A percentile compares a stretch with the other conserved stretches of the same genome.
Evolutionary conservation across 2,329 filamentous ascomycete genomes (phyloP).

Genomic region (Xylaria arbuscula): DNA sequence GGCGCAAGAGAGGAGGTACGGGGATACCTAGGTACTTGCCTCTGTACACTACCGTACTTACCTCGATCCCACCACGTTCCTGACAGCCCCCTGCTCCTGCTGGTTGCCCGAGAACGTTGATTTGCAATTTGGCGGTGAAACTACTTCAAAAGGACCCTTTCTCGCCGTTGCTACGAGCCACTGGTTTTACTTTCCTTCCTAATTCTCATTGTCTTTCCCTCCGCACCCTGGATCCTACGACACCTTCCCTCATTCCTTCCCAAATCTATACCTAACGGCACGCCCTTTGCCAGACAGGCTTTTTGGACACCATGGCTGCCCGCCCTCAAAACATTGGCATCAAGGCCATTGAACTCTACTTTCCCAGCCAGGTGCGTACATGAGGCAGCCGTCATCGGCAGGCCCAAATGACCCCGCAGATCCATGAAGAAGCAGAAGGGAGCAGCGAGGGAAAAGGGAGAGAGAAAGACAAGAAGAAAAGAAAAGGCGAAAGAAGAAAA

Average conservation of each 20-base stretch:
- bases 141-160: conserved; percentile 41
- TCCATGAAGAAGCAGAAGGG: too few species aligned
- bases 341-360: conserved; percentile 92
- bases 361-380: conserved; percentile 79
- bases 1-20: neutral
- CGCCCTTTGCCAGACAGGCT: conserved; percentile 25
- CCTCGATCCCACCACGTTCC: too few species aligned
- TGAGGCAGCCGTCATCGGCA: conserved; percentile 26
- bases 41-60: too few species aligned
- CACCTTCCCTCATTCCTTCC: conserved; percentile 18
- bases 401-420: conserved; percentile 13
- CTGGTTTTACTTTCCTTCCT: conserved; percentile 35
- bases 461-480: neutral
- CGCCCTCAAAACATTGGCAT: conserved; percentile 90
- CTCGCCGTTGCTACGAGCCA: conserved; percentile 35
- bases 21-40: conserved; percentile 13
- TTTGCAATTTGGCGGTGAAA: conserved; percentile 48
- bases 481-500: neutral
- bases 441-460: neutral
- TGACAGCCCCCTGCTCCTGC: conserved; percentile 19
- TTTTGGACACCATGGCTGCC: conserved; percentile 67
- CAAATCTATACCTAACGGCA: conserved; percentile 15
- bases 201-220: conserved; percentile 18
- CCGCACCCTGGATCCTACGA: conserved; percentile 21
- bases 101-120: conserved; percentile 31